phyloP scores from a whole-genome alignment of 2,329 filamentous ascomycete genomes.

The Aotearoamyces nothofagi region DNA sequence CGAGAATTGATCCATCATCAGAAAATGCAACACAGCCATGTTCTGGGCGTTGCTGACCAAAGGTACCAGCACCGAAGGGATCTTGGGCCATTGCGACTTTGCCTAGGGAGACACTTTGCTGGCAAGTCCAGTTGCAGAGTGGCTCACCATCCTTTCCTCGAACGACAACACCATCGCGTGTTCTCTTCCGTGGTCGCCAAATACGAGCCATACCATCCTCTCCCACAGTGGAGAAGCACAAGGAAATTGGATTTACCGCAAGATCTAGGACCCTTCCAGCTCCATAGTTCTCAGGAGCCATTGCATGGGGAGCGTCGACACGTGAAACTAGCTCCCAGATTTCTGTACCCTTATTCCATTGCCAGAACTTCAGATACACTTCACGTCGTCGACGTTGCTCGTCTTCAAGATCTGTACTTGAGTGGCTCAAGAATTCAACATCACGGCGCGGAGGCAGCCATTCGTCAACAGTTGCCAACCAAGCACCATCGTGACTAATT shows the following conservation, averaged over 20 bases:
- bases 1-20: constrained; percentile 71
- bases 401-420: constrained; percentile 26
- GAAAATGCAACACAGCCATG: constrained; percentile 54
- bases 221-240: constrained; percentile 73
- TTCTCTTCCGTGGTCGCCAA: constrained; percentile 63
- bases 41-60: constrained; percentile 13
- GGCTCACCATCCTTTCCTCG: constrained; percentile 41
- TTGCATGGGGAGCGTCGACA: constrained; percentile 68
- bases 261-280: constrained; percentile 53
- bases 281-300: constrained; percentile 29
- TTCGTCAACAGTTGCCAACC: constrained; percentile 84
- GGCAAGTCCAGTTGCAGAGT: constrained; percentile 61
- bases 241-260: constrained; percentile 49
- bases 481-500: constrained; percentile 67
- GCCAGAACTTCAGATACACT: constrained; percentile 84
- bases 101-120: constrained; percentile 36
- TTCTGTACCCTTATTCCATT: constrained; percentile 39
- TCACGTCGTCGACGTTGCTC: constrained; percentile 44
- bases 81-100: constrained; percentile 8
- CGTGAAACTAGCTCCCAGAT: constrained; percentile 66
- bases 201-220: constrained; percentile 63
- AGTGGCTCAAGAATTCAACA: constrained; percentile 38
- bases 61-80: constrained; percentile 24
- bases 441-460: constrained; percentile 68
- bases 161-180: constrained; percentile 50